Evolutionary conservation across 2,329 filamentous ascomycete genomes (phyloP), one percentile per base, ranked within the genome.

Genomic region (Venturia nashicola): DNA sequence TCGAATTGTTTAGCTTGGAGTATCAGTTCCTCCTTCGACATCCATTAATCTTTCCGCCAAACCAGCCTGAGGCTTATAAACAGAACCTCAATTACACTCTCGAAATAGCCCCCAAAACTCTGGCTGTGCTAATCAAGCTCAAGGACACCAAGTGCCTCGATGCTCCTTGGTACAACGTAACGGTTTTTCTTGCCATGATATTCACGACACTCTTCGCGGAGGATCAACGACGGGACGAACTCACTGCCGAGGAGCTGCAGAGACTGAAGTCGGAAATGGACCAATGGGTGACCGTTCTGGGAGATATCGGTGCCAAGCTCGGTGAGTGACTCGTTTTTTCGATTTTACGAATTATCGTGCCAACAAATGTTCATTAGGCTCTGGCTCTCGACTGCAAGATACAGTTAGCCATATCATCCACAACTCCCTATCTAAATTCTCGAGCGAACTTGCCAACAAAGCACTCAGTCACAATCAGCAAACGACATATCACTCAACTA

Each of bases 101-200:
- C 42, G 82, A 86, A 60, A 83, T 84, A 11, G 82, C 87, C 6
- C 80, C 82, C 59, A 82, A 86, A 66, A 34, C 62, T 42, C 77
- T 92, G 2, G 77, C 79, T 27, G 79, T 82, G 34, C 83, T 86
- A 6, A 78, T 79, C 27, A 78, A 83, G 62, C 74, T 92, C 59
- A 82, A 83, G 65, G 80, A 80, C 68, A 77, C 86, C 65, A 89
- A 87, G 70, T 85, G 84, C 55, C 76, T 92, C 4, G 89, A 93
- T 70, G 89, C 87, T 1, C 90, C 88, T 0, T 92, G 89, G 88
- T 88, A 89, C 69, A 86, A 87, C 59, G 80, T 85, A 60, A 86
- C 88, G 0, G 82, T 89, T 6, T 90, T 89, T 70, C 80, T 89
- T 14, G 84, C 87, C 54, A 87, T 87, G 34, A 86, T 90, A 64